Evolutionary conservation across 1,139 yeast genomes (phyloP).

Genomic region (Magnusiomyces suaveolens): DNA sequence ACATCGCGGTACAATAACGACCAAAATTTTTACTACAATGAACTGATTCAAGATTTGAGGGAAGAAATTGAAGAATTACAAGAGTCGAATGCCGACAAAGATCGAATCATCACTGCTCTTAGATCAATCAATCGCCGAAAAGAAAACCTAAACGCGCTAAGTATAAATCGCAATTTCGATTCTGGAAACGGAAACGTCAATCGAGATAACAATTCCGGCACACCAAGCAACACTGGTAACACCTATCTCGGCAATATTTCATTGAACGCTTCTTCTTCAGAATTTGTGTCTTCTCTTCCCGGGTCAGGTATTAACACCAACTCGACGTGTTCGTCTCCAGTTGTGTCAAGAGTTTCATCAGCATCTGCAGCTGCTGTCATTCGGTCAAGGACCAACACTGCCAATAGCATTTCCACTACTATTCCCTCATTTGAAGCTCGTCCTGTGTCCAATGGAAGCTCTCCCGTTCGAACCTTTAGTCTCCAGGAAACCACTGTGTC

Average conservation of each 20-base stretch:
- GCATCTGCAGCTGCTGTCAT: not conserved
- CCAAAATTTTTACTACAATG: slow-evolving; percentile 17
- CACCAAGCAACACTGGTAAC: not conserved
- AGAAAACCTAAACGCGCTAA: slow-evolving; percentile 19
- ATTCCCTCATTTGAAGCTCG: not conserved
- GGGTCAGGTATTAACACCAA: not conserved
- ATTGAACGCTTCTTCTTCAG: not conserved
- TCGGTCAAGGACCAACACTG: too few species aligned
- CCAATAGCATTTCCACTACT: not conserved
- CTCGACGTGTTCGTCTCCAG: too few species aligned
- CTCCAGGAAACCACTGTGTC: too few species aligned
- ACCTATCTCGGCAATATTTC: not conserved
- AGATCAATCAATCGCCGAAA: slow-evolving; percentile 25
- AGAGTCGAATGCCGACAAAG: slow-evolving; percentile 57
- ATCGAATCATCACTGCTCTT: slow-evolving; percentile 66
- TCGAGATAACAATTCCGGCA: not conserved
- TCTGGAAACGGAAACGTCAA: slow-evolving; percentile 30
- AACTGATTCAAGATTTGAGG: slow-evolving; percentile 47
- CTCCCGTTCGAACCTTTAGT: not conserved
- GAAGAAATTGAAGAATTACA: slow-evolving; percentile 61
- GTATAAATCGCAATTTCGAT: not conserved
- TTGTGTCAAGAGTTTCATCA: too few species aligned
- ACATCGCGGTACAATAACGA: slow-evolving; percentile 4
- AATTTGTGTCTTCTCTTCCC: not conserved
- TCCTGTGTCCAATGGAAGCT: not conserved